Conservation (phyloP, 2,329 filamentous ascomycete genomes). For the Amauroascus niger region DNA sequence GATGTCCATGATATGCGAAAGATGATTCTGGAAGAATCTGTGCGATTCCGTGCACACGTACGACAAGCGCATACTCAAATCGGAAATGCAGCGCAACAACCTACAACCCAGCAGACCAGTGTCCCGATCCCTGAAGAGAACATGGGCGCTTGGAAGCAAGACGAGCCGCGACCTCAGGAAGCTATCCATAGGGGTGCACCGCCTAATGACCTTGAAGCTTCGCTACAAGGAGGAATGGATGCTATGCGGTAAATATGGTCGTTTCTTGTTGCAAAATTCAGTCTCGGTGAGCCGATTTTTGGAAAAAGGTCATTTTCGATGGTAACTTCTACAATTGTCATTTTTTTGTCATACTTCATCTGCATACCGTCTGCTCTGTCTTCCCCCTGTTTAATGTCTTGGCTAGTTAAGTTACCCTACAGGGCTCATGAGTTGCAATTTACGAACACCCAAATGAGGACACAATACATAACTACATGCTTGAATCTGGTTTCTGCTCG, state of each 20-base stretch:
- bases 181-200: constrained; percentile 34
- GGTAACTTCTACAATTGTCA: not conserved
- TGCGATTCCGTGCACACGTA: constrained; percentile 63
- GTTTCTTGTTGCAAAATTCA: not conserved
- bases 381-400: constrained; percentile 4
- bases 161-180: constrained; percentile 55
- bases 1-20: constrained; percentile 90
- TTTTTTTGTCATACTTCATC: not conserved
- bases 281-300: not conserved
- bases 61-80: constrained; percentile 41
- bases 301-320: not conserved
- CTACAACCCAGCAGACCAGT: constrained; percentile 35
- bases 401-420: not conserved
- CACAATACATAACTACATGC: not conserved
- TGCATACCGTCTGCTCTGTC: too few species aligned
- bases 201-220: constrained; percentile 42
- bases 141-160: constrained; percentile 45
- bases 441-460: not conserved
- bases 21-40: constrained; percentile 95
- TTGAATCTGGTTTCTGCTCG: not conserved
- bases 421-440: not conserved
- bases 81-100: constrained; percentile 28
- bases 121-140: constrained; percentile 56
- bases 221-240: constrained; percentile 50
- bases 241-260: constrained; percentile 23